Conservation (phyloP, 2,329 filamentous ascomycete genomes). For the Cercospora sp. region DNA sequence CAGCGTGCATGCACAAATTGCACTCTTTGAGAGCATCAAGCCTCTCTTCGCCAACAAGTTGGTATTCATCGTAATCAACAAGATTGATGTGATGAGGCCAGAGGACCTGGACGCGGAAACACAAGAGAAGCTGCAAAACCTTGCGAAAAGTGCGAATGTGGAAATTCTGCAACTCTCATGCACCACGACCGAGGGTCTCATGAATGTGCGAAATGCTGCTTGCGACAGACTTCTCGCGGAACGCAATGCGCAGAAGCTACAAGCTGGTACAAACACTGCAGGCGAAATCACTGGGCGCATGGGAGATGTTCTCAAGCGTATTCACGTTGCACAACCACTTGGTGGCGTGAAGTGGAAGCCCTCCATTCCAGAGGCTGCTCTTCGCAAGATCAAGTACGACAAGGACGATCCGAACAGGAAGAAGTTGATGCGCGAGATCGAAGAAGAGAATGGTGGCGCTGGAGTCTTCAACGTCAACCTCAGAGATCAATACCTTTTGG, state of each 20-base stretch:
- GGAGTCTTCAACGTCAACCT: constrained; percentile 96
- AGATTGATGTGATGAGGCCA: constrained; percentile 87
- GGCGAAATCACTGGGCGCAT: constrained; percentile 77
- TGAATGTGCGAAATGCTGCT: constrained; percentile 89
- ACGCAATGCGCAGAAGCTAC: constrained; percentile 91
- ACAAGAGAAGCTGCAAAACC: constrained; percentile 72
- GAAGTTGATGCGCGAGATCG: constrained; percentile 78
- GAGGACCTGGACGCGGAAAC: constrained; percentile 81
- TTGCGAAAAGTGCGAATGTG: constrained; percentile 84
- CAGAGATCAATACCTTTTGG: constrained; percentile 81
- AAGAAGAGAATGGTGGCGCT: constrained; percentile 88
- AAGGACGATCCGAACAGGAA: constrained; percentile 82
- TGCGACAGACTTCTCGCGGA: constrained; percentile 92
- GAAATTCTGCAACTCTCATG: constrained; percentile 93
- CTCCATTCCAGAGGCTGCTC: constrained; percentile 83
- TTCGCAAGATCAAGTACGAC: constrained; percentile 83
- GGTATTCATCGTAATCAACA: constrained; percentile 96
- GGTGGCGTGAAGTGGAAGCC: constrained; percentile 68
- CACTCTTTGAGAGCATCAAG: constrained; percentile 94
- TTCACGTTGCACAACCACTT: constrained; percentile 94
- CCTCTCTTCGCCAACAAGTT: constrained; percentile 96
- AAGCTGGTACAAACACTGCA: constrained; percentile 76
- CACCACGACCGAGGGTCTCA: constrained; percentile 90
- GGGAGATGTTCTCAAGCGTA: constrained; percentile 86
- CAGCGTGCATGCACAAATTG: constrained; percentile 86